Percentiles rank a stretch among this genome's conserved stretches.
phyloP scores from a whole-genome alignment of 2,329 filamentous ascomycete species.

The Aureobasidium pullulans region DNA sequence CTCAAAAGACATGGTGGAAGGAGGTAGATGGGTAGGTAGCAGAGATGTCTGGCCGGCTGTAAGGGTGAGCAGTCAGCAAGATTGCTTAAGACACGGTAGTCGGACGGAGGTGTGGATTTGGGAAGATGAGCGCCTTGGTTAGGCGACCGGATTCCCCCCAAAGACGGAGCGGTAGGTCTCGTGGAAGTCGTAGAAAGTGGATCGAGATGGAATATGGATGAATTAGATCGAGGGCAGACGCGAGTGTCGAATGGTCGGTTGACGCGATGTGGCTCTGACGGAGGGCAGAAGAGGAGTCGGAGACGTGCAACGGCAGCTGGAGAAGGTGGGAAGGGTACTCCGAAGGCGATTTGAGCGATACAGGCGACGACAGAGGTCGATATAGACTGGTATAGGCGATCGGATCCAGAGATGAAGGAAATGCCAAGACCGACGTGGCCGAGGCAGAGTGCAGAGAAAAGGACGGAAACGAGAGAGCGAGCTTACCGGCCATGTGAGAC shows the following conservation, averaged over 20 bases:
- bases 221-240: constrained; percentile 12
- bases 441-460: not conserved
- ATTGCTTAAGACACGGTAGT: constrained; percentile 22
- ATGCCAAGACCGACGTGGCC: not conserved
- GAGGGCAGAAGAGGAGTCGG: not conserved
- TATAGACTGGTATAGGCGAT: constrained; percentile 3
- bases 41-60: constrained; percentile 56
- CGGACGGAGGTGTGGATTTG: constrained; percentile 27
- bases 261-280: not conserved
- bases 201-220: constrained; percentile 32
- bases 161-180: constrained; percentile 24
- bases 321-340: not conserved
- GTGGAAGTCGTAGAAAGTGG: constrained; percentile 25
- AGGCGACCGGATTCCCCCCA: constrained; percentile 38
- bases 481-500: constrained; percentile 55
- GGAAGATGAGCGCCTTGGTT: constrained; percentile 19
- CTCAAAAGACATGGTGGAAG: constrained; percentile 47
- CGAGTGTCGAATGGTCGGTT: not conserved
- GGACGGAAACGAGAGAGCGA: constrained; percentile 26
- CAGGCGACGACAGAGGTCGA: not conserved
- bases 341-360: not conserved
- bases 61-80: constrained; percentile 35
- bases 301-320: not conserved
- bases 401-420: not conserved
- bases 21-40: constrained; percentile 49